phyloP scores from a whole-genome alignment of 306 rosid genomes.

The Fagus crenata region DNA sequence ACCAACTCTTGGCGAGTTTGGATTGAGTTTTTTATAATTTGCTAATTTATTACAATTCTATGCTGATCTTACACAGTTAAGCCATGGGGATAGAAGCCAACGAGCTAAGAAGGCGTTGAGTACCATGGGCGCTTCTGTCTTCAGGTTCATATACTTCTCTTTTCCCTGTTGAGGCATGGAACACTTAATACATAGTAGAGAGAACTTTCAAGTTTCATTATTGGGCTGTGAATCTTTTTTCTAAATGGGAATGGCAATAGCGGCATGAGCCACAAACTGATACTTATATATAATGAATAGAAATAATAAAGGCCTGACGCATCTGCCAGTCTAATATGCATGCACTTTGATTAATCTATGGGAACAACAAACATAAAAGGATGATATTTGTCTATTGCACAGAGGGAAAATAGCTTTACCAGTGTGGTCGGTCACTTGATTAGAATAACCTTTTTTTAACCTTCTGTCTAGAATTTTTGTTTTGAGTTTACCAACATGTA shows the following conservation, averaged over 20 bases:
- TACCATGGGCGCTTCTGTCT: slow-evolving; percentile 96
- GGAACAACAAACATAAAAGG: no score
- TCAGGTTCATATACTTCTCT: slow-evolving; percentile 64
- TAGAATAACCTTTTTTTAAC: not conserved
- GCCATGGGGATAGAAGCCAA: slow-evolving; percentile 66
- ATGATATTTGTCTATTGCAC: not conserved
- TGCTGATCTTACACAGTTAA: slow-evolving; percentile 52
- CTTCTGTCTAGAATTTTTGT: not conserved
- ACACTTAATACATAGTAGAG: slow-evolving; percentile 13
- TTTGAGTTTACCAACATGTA: not conserved
- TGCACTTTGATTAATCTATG: no score
- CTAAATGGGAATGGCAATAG: not conserved
- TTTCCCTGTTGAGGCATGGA: slow-evolving; percentile 16
- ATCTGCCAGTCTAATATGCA: not conserved
- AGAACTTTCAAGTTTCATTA: not conserved
- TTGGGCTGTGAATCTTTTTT: slow-evolving; percentile 18
- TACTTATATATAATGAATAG: not conserved
- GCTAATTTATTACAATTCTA: slow-evolving; percentile 19
- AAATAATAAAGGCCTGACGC: not conserved
- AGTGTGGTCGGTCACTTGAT: not conserved
- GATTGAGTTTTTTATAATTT: slow-evolving; percentile 17
- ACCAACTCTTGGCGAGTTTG: slow-evolving; percentile 1
- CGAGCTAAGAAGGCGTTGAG: slow-evolving; percentile 79
- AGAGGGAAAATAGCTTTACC: not conserved
- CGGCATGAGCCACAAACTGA: not conserved